Evolutionary conservation across 176 grass and related monocot species (phyloP), one percentile per base, ranked within the genome.

Genomic region (Carex cristatella): DNA sequence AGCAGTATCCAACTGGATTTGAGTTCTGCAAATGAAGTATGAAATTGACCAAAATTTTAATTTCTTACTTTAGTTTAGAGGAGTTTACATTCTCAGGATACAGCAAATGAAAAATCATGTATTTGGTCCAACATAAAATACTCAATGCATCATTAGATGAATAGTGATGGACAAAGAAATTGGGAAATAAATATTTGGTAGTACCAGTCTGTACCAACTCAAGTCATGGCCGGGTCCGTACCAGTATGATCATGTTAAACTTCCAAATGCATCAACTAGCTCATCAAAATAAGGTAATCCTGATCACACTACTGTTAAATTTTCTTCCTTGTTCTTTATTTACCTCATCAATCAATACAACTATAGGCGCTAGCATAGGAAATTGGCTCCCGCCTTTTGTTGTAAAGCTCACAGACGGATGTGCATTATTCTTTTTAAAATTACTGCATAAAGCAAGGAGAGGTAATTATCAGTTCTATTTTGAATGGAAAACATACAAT

Each of bases 331-430:
- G 2, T 64, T 57, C 0, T 53, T 30, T 27, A 49, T 32, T 70
- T 18, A 1, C 16, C 61, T 13, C 0, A 18, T 9, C 27, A 60
- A 0, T 0, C 0, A 91, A 0, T 11, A 0, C 0, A n/a, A 94
- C 3, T 70, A 54, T 4, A 3, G 90, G 88, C 0, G 0, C 0
- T 2, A 33, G 71, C 18, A 88, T 88, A 12, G 89, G 90, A 81
- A 92, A 94, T 30, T 8, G 7, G 83, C 85, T 86, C 0, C 92
- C 86, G 0, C 90, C 90, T 3, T 54, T 72, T 38, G 92, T 82
- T 18, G 85, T 90, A 14, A 94, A 79, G 75, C 61, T 94, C 32
- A 92, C 59, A 2, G 28, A 16, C 2, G 90, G 90, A 4, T 71
- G 0, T 5, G 0, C 0, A 2, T 64, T 0, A 2, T 64, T 0